phyloP scores from a whole-genome alignment of 208 protist genomes.

The Wallacemonas sp. region DNA sequence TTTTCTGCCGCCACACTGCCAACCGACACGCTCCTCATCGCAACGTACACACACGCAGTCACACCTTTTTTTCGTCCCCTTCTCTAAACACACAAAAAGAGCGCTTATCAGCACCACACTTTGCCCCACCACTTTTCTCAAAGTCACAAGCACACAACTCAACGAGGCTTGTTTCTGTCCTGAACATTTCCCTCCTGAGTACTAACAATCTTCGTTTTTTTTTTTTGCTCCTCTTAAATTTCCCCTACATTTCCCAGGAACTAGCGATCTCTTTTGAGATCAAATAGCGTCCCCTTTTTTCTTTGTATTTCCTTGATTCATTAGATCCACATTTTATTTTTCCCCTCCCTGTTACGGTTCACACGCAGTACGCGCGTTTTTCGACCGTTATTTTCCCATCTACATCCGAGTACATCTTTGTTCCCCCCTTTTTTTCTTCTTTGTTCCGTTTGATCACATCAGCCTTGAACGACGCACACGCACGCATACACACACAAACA shows the following conservation, averaged over 20 bases:
- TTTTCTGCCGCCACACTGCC: too few species aligned
- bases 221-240: too few species aligned
- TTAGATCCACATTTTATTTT: slow-evolving; percentile 7
- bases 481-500: not conserved
- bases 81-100: not conserved
- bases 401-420: too few species aligned
- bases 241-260: not conserved
- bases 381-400: too few species aligned
- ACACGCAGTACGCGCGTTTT: too few species aligned
- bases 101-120: slow-evolving; percentile 14
- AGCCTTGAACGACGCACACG: not conserved
- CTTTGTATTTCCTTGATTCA: slow-evolving; percentile 13
- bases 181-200: too few species aligned
- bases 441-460: not conserved
- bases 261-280: not conserved
- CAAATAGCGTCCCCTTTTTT: not conserved
- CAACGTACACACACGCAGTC: not conserved
- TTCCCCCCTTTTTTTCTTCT: not conserved
- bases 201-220: slow-evolving; percentile 4
- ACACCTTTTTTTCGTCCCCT: slow-evolving; percentile 5
- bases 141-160: slow-evolving; percentile 1
- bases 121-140: slow-evolving; percentile 11
- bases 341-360: too few species aligned
- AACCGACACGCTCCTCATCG: not conserved
- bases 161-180: too few species aligned